Base-by-base conservation (phyloP, 495 filamentous ascomycete genomes). In the Pseudoneurospora amorphoporcata region DNA sequence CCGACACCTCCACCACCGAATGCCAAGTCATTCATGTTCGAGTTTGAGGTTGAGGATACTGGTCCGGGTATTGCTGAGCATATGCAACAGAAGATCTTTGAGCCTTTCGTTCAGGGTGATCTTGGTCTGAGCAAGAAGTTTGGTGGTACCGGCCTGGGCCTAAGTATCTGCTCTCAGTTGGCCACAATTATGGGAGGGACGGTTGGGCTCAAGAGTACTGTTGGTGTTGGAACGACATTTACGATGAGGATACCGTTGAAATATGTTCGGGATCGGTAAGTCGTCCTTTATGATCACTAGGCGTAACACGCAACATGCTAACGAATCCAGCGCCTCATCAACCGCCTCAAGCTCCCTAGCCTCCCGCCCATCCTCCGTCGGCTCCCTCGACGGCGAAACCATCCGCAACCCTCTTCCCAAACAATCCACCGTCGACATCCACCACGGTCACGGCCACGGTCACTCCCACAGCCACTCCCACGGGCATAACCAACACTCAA, bases 81-180 rank as follows among this genome's bases (percentile, higher is more conserved):
- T 68, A 87, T 94, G 71, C 92, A 92, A 73, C 82, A 91, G 72
- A 88, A 89, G 73, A 92, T 98, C 37, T 98, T 98, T 82, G 94
- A 98, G 78, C 94, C 94, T 0, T 98, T 98, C 76, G 91, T 97
- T 9, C 94, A 98, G 81, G 94, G 92, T 2, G 94, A 98, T 78
- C 82, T 95, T 10, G 91, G 93, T 3, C 83, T 98, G 29, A 94
- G 90, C 80, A 96, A 93, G 78, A 96, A 95, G 74, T 95, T 91
- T 77, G 94, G 93, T 32, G 94, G 94, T 16, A 97, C 94, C 8
- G 94, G 94, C n/a, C 82, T 98, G 8, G 94, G 94, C 9, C 79
- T 98, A 69, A 93, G 91, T 75, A 98, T 98, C 75, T 97, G 92
- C 78, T 88, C 90, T 14, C 94, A 98, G 78, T 84, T 98, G 40